phyloP scores from a whole-genome alignment of 371 early-diverging fungal genomes.

The Mucor racemosus region DNA sequence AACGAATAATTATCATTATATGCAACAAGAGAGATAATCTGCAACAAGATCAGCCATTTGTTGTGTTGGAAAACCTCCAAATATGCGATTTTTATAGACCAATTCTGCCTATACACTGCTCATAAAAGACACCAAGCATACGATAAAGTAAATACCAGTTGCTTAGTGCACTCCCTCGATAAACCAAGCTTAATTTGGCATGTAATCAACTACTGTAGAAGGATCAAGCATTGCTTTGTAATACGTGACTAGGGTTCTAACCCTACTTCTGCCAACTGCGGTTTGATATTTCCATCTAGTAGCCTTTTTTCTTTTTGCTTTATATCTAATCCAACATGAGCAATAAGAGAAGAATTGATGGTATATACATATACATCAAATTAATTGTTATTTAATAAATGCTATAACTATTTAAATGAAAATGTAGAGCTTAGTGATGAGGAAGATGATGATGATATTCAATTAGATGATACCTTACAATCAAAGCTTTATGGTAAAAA shows the following conservation, averaged over 20 bases:
- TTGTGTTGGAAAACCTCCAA: too few relatives aligned
- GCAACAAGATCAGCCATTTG: too few relatives aligned
- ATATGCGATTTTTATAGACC: too few relatives aligned
- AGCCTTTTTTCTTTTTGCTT: neutral
- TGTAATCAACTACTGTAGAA: too few relatives aligned
- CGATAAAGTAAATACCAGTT: neutral
- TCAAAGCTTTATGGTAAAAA: constrained; percentile 46
- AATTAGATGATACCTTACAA: constrained; percentile 44
- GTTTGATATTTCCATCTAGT: neutral
- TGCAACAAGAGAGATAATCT: too few relatives aligned
- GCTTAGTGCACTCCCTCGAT: neutral
- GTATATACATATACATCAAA: neutral
- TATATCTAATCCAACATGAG: constrained; percentile 17
- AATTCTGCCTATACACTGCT: too few relatives aligned
- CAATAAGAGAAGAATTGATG: constrained; percentile 32
- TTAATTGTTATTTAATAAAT: neutral
- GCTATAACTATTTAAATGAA: neutral
- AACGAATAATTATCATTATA: too few relatives aligned
- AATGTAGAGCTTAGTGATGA: constrained; percentile 31
- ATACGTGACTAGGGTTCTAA: neutral
- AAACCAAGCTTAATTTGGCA: too few relatives aligned
- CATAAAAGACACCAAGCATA: neutral
- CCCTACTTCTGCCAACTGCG: neutral
- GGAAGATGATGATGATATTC: constrained; percentile 54
- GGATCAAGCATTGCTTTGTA: too few relatives aligned